Base-by-base conservation (phyloP, 1,284 basidiomycete genomes). In the Austroboletus niveus region DNA sequence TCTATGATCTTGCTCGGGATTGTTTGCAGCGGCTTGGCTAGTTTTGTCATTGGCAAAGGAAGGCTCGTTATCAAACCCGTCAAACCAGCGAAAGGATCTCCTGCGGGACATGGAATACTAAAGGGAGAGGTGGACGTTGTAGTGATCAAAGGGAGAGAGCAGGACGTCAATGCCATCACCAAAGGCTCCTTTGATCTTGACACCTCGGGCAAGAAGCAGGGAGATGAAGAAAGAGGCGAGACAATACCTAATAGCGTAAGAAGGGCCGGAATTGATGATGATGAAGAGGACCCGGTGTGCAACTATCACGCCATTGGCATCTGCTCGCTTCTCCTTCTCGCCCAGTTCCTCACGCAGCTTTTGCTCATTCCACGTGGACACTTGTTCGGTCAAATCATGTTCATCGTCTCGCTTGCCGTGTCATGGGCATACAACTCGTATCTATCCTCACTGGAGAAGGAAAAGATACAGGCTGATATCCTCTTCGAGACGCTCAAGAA, bases 301-400 rank as follows among this genome's bases (percentile, higher is more conserved):
- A 29, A 9, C 11, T 22, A 22, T 17, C n/a, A 40, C n/a, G n/a
- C 8, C n/a, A 58, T 60, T 9, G 57, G 62, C 1, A 1, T 56
- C 5, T 60, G 55, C 15, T 59, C 57, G 9, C 39, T 62, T 6
- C 49, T 64, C 2, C 48, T 64, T 9, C 20, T 57, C 7, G 15
- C 52, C 11, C 66, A 66, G 24, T 63, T 65, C 48, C 39, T 68
- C 15, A 12, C 55, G 17, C 65, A 68, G 15, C 57, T 66, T 20
- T 51, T 68, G 36, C 49, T 68, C 17, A 56, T 68, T 32, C 65
- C 66, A 0, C 61, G 65, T 42, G 61, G 56, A 3, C 11, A 55
- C 14, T 58, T 65, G 3, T 64, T 68, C n/a, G 65, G 65, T 5
- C 66, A 69, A 45, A 48, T 57, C 32, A 61, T 68, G 59, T 68